These are phyloP conservation scores for Calonectria pteridis DNA, from an alignment of 2,329 filamentous ascomycete genomes.

Conservation along the genomic window DNA sequence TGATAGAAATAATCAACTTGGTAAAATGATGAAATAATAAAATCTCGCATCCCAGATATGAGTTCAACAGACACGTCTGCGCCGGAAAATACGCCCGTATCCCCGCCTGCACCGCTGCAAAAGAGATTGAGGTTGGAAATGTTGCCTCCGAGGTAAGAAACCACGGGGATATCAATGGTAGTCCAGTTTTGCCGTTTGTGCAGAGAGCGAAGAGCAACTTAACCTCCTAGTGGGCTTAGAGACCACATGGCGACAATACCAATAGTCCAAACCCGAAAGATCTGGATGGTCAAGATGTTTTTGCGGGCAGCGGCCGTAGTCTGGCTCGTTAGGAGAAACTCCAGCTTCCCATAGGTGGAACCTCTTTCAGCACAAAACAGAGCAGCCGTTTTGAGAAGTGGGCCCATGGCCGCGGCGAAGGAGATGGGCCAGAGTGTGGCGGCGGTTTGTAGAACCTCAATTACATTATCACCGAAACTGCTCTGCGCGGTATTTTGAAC, in stretches of 20 bases:
- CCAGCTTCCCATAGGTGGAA: neutral
- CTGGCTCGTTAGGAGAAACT: neutral
- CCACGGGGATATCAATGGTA: too few relatives aligned
- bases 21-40: too few relatives aligned
- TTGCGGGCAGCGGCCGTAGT: neutral
- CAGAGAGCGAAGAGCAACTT: neutral
- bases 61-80: too few relatives aligned
- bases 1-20: too few relatives aligned
- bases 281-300: neutral
- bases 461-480: neutral
- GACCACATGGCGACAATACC: neutral
- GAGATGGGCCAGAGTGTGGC: neutral
- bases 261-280: too few relatives aligned
- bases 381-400: neutral
- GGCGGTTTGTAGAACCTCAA: neutral
- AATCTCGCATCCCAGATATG: too few relatives aligned
- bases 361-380: neutral
- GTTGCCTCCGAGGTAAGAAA: too few relatives aligned
- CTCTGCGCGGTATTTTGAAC: neutral
- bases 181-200: neutral
- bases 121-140: too few relatives aligned
- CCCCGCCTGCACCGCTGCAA: too few relatives aligned
- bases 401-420: neutral
- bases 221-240: neutral
- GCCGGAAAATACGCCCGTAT: too few relatives aligned